These are phyloP conservation scores for Neobulgaria alba DNA, from an alignment of 2,329 filamentous ascomycete genomes.

Conservation along the genomic window DNA sequence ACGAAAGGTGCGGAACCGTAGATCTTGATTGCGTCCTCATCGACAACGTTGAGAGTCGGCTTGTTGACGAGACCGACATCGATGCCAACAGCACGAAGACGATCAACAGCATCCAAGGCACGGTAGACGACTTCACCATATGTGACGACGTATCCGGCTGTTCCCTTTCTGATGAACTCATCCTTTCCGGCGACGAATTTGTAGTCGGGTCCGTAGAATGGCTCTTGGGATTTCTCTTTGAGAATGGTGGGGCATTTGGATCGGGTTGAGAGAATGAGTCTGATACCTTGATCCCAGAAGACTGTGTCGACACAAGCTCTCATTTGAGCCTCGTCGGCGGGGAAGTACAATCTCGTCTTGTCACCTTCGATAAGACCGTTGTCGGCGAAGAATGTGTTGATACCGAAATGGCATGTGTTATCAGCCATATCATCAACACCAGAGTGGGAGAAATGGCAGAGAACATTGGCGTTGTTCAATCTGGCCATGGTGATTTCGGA, in stretches of 20 bases:
- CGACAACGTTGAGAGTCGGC: conserved; percentile 31
- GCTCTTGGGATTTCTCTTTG: conserved; percentile 30
- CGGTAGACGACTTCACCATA: conserved; percentile 35
- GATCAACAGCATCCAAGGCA: conserved; percentile 32
- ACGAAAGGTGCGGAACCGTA: conserved; percentile 32
- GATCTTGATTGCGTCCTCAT: conserved; percentile 31
- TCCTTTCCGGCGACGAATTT: conserved; percentile 32
- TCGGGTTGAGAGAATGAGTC: conserved; percentile 33
- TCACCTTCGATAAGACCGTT: conserved; percentile 32
- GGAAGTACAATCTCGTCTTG: conserved; percentile 31
- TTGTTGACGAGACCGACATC: conserved; percentile 34
- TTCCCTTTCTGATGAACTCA: conserved; percentile 31
- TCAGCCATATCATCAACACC: conserved; percentile 35
- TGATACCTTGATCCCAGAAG: conserved; percentile 31
- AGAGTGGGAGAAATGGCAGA: conserved; percentile 33
- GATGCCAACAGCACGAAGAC: conserved; percentile 29
- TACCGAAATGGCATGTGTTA: conserved; percentile 34
- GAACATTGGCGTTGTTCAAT: conserved; percentile 31
- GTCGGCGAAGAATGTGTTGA: conserved; percentile 34
- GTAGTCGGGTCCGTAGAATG: conserved; percentile 30
- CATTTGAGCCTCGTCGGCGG: conserved; percentile 34
- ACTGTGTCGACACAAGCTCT: conserved; percentile 30
- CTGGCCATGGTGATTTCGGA: conserved; percentile 35
- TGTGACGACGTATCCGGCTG: conserved; percentile 31
- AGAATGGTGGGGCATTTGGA: conserved; percentile 32